Evolutionary conservation across 1,284 basidiomycete genomes (phyloP).

Genomic region (Apiotrichum sp.): DNA sequence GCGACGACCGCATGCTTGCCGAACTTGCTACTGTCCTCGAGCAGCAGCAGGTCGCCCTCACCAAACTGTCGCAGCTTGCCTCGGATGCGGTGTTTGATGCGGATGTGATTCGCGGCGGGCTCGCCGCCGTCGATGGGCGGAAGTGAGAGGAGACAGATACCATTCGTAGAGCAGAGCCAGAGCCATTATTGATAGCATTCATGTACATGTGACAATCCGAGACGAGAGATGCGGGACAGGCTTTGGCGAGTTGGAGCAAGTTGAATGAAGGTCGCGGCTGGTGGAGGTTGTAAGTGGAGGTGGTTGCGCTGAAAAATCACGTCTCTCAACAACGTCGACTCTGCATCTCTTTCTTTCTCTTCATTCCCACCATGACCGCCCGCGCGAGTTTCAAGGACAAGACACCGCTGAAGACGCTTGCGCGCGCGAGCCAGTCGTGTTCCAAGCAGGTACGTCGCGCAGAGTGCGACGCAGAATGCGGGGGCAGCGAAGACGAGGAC

Average conservation of each 20-base stretch:
- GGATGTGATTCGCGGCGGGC: constrained; percentile 53
- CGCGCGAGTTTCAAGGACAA: constrained; percentile 36
- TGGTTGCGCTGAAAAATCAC: too few species aligned
- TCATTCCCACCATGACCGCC: constrained; percentile 14
- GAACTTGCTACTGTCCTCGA: constrained; percentile 69
- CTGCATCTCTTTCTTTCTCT: too few species aligned
- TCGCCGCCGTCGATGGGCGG: constrained; percentile 14
- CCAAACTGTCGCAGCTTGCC: constrained; percentile 68
- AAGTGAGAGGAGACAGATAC: constrained; percentile 5
- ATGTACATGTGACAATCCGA: too few species aligned
- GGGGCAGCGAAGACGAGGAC: not conserved
- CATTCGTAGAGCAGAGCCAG: too few species aligned
- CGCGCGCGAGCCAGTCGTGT: constrained; percentile 38
- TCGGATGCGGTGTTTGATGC: constrained; percentile 64
- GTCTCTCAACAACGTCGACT: too few species aligned
- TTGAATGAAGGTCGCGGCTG: not conserved
- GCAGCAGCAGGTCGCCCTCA: constrained; percentile 72
- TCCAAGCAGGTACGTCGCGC: constrained; percentile 31
- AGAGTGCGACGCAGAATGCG: not conserved
- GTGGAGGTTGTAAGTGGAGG: not conserved
- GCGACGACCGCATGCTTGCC: constrained; percentile 72
- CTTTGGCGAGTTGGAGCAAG: too few species aligned
- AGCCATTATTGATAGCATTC: not conserved
- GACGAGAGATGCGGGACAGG: not conserved
- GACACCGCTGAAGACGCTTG: constrained; percentile 41